Evolutionary conservation across 1,139 yeast species (phyloP), one percentile per base, ranked within the genome.

Genomic region (Zygosaccharomyces sapae): DNA sequence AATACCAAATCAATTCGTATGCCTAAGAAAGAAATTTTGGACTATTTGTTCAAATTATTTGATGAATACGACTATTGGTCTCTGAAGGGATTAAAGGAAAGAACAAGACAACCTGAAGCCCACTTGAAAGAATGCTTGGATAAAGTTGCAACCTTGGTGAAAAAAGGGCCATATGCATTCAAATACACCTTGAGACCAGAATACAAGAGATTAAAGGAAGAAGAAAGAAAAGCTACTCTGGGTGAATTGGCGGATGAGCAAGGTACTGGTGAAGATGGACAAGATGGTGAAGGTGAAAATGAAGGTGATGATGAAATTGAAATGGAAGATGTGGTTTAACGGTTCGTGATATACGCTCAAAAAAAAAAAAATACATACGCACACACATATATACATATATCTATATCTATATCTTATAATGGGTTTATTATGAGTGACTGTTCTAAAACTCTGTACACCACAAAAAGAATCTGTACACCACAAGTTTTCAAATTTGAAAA

Each of bases 1-100:
- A 76, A 74, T 57, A 72, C 76, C 51, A 83, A 95, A 63, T 95
- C 97, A 33, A 88, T 87, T 54, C 80, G 99, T 66, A 86, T 92
- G 83, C 96, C 96, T 35, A 83, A 87, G 71, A 88, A 87, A 67
- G 97, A 89, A 56, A 78, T 92, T 49, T 77, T 92, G 75, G 97
- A 90, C 67, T 71, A 87, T 58, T 72, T 92, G 54, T 92, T 94
- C 77, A 77, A 86, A 57, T 74, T 92, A 57, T 92, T 92, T 67
- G 97, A 89, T 65, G 95, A 90, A 66, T 89, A 86, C 66, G 97
- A 92, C 64, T 92, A 90, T 68, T 92, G 98, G 98, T 83, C 95
- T 8, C 76, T 92, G 75, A 89, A 89, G 68, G 97, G 97, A 33
- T 73, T 92, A 53, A 86, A 89, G 63, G 98, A 92, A 66, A 79